Conservation (phyloP, 495 filamentous ascomycete genomes). For the Aspergillus avenaceus region DNA sequence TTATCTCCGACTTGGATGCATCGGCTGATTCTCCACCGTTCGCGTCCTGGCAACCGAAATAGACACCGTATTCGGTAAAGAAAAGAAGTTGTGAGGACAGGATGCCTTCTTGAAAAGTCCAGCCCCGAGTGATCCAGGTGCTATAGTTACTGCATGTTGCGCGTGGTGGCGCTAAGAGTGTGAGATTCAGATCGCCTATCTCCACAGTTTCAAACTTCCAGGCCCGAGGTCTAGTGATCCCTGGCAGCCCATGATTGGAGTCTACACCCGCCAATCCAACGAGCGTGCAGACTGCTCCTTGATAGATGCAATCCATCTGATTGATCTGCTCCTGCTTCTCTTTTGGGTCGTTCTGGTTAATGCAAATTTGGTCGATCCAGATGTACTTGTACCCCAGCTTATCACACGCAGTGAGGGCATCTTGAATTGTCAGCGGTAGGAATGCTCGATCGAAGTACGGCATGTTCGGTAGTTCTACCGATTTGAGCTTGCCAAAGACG, state of each 20-base stretch:
- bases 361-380: conserved; percentile 26
- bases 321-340: conserved; percentile 3
- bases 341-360: conserved; percentile 7
- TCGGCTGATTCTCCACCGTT: no score
- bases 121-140: neutral
- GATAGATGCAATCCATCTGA: conserved; percentile 7
- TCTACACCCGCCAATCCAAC: neutral
- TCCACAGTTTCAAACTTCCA: neutral
- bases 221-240: neutral
- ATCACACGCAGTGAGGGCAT: conserved; percentile 17
- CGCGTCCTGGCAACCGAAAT: no score
- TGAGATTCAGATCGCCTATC: neutral
- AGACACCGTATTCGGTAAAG: neutral
- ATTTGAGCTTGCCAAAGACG: neutral
- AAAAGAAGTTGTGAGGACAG: neutral
- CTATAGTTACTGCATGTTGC: neutral
- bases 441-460: no score
- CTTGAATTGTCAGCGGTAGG: conserved; percentile 19
- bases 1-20: no score
- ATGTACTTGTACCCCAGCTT: conserved; percentile 18
- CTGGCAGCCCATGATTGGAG: conserved; percentile 1
- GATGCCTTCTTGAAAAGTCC: conserved; percentile 1
- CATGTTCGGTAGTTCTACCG: neutral
- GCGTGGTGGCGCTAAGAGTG: neutral
- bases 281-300: neutral